Evolutionary conservation across 345 rosid species (phyloP).

Genomic region (Citrus maxima): DNA sequence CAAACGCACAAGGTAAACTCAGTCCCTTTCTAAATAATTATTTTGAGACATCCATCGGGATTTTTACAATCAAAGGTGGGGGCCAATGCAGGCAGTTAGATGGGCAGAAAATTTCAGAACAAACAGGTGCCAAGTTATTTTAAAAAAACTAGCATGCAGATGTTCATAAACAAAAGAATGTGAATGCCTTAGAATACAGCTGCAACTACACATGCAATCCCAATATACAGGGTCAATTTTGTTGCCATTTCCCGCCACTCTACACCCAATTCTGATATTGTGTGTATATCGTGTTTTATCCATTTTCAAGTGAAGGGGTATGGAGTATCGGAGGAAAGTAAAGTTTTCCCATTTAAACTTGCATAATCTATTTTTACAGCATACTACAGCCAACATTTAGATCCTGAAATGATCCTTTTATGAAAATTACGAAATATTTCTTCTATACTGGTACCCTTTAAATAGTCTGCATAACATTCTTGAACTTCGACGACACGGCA

Average conservation of each 20-base stretch:
- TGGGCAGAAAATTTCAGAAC: background rate
- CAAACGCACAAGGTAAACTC: conserved; percentile 49
- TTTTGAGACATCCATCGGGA: background rate
- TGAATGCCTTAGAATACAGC: background rate
- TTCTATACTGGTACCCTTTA: background rate
- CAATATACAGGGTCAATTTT: background rate
- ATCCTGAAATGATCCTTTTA: conserved; percentile 7
- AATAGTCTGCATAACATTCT: background rate
- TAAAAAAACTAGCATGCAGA: background rate
- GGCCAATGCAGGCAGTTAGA: background rate
- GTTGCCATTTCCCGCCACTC: background rate
- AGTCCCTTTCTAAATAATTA: background rate
- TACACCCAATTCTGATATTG: background rate
- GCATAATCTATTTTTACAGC: background rate
- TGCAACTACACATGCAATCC: background rate
- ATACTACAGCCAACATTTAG: background rate
- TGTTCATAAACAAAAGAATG: background rate
- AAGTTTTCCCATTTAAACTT: background rate
- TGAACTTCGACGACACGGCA: background rate
- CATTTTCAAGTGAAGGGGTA: background rate
- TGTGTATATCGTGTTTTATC: background rate
- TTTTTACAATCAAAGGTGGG: background rate
- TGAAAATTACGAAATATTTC: background rate
- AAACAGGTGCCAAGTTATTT: background rate
- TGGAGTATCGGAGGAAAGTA: background rate